Conservation (phyloP, 2,329 filamentous ascomycete genomes). For the Penicillium concentricum region DNA sequence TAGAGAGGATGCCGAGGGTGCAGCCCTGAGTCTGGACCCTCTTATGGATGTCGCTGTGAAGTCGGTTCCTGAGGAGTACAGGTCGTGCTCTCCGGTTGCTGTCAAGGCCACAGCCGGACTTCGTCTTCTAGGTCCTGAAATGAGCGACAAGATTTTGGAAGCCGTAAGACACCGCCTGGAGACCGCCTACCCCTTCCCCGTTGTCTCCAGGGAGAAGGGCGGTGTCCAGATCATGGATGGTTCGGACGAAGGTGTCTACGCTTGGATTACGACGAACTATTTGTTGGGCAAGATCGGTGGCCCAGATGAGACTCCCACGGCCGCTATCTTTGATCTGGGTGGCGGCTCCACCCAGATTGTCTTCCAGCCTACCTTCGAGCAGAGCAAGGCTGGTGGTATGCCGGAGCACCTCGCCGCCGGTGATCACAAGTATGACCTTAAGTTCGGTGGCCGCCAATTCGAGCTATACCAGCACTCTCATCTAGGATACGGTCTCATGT, state of each 20-base stretch:
- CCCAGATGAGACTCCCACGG: constrained; percentile 84
- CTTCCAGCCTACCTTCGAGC: constrained; percentile 91
- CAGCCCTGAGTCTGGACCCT: constrained; percentile 83
- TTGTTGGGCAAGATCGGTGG: constrained; percentile 95
- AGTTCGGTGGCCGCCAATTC: constrained; percentile 87
- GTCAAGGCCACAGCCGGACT: constrained; percentile 97
- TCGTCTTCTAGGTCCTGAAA: constrained; percentile 77
- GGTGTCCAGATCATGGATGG: constrained; percentile 98
- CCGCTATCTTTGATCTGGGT: constrained; percentile 92
- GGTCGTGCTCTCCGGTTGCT: constrained; percentile 89
- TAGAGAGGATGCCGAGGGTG: constrained; percentile 78
- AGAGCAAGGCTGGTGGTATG: constrained; percentile 70
- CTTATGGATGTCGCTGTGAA: constrained; percentile 84
- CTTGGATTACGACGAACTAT: constrained; percentile 99
- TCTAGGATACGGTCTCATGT: constrained; percentile 94
- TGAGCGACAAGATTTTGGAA: constrained; percentile 78
- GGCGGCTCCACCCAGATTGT: constrained; percentile 98
- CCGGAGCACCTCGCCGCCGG: constrained; percentile 81
- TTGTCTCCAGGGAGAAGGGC: constrained; percentile 78
- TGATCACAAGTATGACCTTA: constrained; percentile 92
- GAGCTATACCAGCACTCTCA: constrained; percentile 97
- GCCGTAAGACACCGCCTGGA: constrained; percentile 83
- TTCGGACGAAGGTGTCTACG: constrained; percentile 94
- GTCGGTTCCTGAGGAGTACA: constrained; percentile 81
- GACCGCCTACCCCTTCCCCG: constrained; percentile 88